Percentiles rank a stretch among this genome's conserved stretches.
Conservation (phyloP, 139 green algal species). For the Chlorella sp. region DNA sequence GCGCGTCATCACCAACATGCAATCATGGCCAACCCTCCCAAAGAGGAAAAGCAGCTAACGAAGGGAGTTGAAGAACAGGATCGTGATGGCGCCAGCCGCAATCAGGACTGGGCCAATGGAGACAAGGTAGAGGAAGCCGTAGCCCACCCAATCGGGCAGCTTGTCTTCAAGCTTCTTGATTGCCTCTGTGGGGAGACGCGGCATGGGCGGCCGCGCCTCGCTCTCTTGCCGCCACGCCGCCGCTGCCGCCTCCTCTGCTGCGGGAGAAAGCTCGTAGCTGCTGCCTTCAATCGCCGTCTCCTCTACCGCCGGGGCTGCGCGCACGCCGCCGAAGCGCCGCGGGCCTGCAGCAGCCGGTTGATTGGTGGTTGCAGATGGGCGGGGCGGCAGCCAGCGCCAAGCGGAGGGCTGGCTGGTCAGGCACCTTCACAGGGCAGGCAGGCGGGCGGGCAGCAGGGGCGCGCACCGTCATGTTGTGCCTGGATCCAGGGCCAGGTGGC, state of each 20-base stretch:
- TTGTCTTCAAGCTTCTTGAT: conserved; percentile 70
- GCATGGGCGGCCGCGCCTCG: conserved; percentile 49
- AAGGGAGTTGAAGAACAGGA: conserved; percentile 91
- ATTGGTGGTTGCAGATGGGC: neutral
- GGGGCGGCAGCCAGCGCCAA: neutral
- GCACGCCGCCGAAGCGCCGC: conserved; percentile 1
- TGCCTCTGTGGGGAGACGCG: conserved; percentile 72
- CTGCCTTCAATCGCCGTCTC: neutral
- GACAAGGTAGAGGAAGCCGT: conserved; percentile 83
- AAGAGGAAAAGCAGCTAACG: conserved; percentile 22
- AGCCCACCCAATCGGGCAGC: conserved; percentile 88
- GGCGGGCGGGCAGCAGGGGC: neutral
- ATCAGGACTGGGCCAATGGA: conserved; percentile 83
- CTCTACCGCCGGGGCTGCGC: neutral
- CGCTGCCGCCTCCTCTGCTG: conserved; percentile 43
- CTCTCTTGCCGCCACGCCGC: conserved; percentile 35
- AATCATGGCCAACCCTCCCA: no score
- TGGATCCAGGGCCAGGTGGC: no score
- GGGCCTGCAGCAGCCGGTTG: neutral
- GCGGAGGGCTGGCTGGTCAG: neutral
- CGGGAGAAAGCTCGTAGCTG: conserved; percentile 12
- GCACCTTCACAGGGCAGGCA: conserved; percentile 21
- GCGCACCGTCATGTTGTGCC: neutral
- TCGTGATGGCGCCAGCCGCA: conserved; percentile 63
- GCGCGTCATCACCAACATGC: no score